Evolutionary conservation across 441 rosid species (phyloP).

Genomic region (Hura crepitans): DNA sequence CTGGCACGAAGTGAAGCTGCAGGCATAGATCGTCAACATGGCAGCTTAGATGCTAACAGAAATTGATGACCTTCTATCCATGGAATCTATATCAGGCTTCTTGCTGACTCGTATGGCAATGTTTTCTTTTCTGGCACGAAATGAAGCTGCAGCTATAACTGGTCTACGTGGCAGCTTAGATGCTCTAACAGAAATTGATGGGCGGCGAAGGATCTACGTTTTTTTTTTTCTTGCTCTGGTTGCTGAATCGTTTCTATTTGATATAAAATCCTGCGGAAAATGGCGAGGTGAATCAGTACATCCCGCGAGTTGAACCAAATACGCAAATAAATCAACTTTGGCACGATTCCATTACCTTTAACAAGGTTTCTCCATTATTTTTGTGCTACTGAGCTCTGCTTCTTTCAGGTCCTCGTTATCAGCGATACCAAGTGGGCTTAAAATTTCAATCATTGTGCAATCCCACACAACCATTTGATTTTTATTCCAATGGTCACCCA

Average conservation of each 20-base stretch:
- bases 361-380: constrained; percentile 24
- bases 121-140: constrained; percentile 32
- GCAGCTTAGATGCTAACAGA: constrained; percentile 34
- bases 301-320: constrained; percentile 6
- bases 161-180: constrained; percentile 30
- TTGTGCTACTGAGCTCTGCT: constrained; percentile 34
- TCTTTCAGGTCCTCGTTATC: constrained; percentile 21
- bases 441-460: constrained; percentile 23
- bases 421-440: constrained; percentile 22
- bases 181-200: constrained; percentile 20
- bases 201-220: constrained; percentile 25
- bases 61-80: constrained; percentile 41
- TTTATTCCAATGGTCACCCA: constrained; percentile 13
- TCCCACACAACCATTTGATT: constrained; percentile 25
- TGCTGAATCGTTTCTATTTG: constrained; percentile 29
- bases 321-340: neutral
- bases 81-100: constrained; percentile 28
- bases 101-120: constrained; percentile 29
- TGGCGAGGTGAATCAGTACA: constrained; percentile 11
- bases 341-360: constrained; percentile 40
- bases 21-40: constrained; percentile 31
- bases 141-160: constrained; percentile 29
- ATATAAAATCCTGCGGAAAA: constrained; percentile 34
- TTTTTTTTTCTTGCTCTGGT: constrained; percentile 35
- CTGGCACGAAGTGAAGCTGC: constrained; percentile 29